Evolutionary conservation across 2,329 filamentous ascomycete genomes (phyloP).

Genomic region (Camillea tinctor): DNA sequence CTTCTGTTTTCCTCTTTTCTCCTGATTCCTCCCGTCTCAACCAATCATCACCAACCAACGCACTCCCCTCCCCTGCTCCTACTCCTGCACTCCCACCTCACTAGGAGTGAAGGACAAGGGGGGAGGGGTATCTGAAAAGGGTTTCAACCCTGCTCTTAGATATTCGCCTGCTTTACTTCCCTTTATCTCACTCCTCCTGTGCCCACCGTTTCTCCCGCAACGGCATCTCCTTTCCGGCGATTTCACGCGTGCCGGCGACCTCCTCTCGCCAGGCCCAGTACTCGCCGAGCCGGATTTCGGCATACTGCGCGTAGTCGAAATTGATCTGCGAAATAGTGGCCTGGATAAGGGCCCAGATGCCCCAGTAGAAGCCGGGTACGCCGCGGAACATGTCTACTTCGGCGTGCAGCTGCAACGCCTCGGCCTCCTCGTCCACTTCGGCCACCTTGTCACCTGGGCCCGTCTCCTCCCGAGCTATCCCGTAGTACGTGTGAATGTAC

Average conservation of each 20-base stretch:
- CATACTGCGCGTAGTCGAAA: conserved; percentile 93
- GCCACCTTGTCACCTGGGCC: conserved; percentile 1
- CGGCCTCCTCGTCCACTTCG: conserved; percentile 45
- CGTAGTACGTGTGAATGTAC: conserved; percentile 76
- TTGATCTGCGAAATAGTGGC: conserved; percentile 92
- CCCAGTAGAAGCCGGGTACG: conserved; percentile 87
- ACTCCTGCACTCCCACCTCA: too few species aligned
- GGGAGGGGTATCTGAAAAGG: too few species aligned
- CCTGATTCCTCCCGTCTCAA: too few species aligned
- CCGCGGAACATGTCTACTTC: conserved; percentile 89
- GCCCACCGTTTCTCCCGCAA: conserved; percentile 81
- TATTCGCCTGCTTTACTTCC: too few species aligned
- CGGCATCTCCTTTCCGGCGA: conserved; percentile 44
- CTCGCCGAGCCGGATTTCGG: conserved; percentile 80
- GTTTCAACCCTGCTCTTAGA: too few species aligned
- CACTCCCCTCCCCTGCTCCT: too few species aligned
- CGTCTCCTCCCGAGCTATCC: conserved; percentile 42
- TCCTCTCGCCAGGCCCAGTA: conserved; percentile 92
- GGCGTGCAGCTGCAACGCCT: conserved; percentile 66
- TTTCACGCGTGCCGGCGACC: conserved; percentile 58
- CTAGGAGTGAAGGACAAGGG: too few species aligned
- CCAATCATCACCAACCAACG: too few species aligned
- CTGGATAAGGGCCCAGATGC: conserved; percentile 95
- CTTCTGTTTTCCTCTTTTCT: too few species aligned
- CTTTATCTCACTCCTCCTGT: conserved; percentile 39